Base-by-base conservation (phyloP, 345 rosid species). In the Hypericum perforatum region DNA sequence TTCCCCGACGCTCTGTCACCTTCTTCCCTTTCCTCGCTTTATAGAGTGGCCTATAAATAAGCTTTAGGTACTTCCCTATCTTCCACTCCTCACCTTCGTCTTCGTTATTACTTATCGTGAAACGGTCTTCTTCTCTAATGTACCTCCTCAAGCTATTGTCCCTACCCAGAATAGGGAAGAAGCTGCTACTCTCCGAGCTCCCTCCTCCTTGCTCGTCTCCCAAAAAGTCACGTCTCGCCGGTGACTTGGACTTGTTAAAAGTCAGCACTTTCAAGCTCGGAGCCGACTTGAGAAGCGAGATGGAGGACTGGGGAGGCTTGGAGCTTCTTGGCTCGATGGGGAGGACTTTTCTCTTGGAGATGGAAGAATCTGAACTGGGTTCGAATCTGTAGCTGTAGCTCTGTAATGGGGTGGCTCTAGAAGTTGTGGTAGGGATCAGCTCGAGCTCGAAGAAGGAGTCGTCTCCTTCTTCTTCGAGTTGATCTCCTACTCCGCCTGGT, bases 381-480 rank as follows among this genome's bases (percentile, higher is more conserved):
- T 55, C 9, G 60, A 62, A 63, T 12, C 38, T 22, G 49, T 60
- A 54, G 58, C 58, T 52, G 3, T 58, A 58, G 0, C 10, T 56
- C 41, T 49, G 59, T 53, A 36, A 43, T 57, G 63, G 42, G 12
- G 41, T 52, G 56, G 68, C 41, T 47, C 39, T 53, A 45, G 9
- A 37, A 62, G 38, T 43, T 48, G 64, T 72, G 70, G 59, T 49
- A 53, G 43, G 68, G 77, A 43, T 63, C 49, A 91, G 80, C 73
- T 91, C 85, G 59, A 91, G 61, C 56, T 91, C 98, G 63, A 87
- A 79, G 75, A 85, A 87, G 0, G 96, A 87, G 57, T 91, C 98
- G 3, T 91, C 98, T 45, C 69, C 98, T 45, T 70, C 98, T 52
- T 84, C 91, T 0, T 63, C 78, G 43, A 67, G 50, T 2, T 80